Evolutionary conservation across 495 filamentous ascomycete species (phyloP), one percentile per base, ranked within the genome.

Genomic region (Polyplosphaeria fusca): DNA sequence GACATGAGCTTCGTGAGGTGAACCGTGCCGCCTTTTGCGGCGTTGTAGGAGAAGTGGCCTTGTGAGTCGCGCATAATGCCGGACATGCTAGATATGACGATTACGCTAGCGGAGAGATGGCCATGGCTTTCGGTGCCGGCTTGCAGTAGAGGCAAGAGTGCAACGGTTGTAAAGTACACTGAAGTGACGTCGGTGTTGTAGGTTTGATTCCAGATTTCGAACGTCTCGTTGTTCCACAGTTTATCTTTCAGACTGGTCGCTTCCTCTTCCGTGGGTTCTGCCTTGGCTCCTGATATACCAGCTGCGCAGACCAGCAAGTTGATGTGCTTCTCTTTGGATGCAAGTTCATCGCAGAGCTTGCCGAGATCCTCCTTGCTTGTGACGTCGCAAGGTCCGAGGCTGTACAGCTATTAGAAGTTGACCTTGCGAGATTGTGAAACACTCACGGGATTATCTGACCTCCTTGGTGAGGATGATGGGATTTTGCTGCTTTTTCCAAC

Each of bases 1-100:
- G 67, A 70, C 76, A 79, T 76, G 12, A 78, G 61, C 55, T 73
- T 73, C 12, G 70, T 70, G 5, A 74, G 58, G 22, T 75, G 73
- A 1, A 74, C 68, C 1, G 73, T 73, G 14, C 54, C 72, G 24
- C 65, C 73, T 54, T 75, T 74, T 35, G 73, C 73, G 11, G 73
- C 62, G 47, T 74, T 75, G 67, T 75, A 75, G 0, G 57, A 48
- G 68, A 75, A 75, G 48, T 75, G 73, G 35, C 69, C 73, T 47
- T 75, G 72, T 9, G 72, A 49, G 38, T 74, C 44, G 0, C 72
- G 52, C 70, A 74, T 74, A 22, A 75, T 63, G 26, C 73, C 73
- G 16, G 58, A 64, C 73, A 75, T 75, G 41, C 50, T 62, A 11
- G 70, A 73, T 44, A 73, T 79, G 45, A 69, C 69, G 56, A 75